Evolutionary conservation across 176 grass and related monocot species (phyloP).

Genomic region (Elymus sibiricus): DNA sequence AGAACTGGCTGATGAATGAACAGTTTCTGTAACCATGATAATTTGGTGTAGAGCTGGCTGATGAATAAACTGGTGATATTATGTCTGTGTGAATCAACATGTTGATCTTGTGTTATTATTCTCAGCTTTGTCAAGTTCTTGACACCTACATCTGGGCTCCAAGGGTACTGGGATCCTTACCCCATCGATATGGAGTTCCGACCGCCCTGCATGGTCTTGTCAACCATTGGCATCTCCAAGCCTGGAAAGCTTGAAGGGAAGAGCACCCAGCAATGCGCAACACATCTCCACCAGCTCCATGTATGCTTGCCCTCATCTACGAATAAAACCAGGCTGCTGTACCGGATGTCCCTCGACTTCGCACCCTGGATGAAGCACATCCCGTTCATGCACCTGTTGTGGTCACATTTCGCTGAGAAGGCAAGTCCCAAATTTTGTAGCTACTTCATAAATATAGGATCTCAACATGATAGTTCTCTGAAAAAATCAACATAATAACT

Average conservation of each 20-base stretch:
- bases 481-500: no score
- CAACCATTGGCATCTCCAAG: slow-evolving; percentile 94
- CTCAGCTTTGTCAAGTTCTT: slow-evolving; percentile 92
- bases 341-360: slow-evolving; percentile 93
- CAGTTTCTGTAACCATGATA: neutral
- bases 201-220: slow-evolving; percentile 88
- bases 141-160: slow-evolving; percentile 81
- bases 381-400: slow-evolving; percentile 75
- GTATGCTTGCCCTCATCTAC: slow-evolving; percentile 88
- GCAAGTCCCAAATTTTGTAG: slow-evolving; percentile 20
- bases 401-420: slow-evolving; percentile 94
- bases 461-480: neutral
- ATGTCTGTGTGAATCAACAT: neutral
- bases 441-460: neutral
- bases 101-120: neutral
- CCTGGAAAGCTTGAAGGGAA: slow-evolving; percentile 87
- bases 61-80: neutral
- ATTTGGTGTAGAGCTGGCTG: neutral
- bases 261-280: slow-evolving; percentile 70
- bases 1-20: neutral
- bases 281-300: slow-evolving; percentile 95
- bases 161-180: slow-evolving; percentile 98
- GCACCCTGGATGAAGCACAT: slow-evolving; percentile 92
- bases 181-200: slow-evolving; percentile 98
- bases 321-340: slow-evolving; percentile 86